Evolutionary conservation across 768 basidiomycete genomes (phyloP), one percentile per base, ranked within the genome.

Genomic region (Termitomyces sp.): DNA sequence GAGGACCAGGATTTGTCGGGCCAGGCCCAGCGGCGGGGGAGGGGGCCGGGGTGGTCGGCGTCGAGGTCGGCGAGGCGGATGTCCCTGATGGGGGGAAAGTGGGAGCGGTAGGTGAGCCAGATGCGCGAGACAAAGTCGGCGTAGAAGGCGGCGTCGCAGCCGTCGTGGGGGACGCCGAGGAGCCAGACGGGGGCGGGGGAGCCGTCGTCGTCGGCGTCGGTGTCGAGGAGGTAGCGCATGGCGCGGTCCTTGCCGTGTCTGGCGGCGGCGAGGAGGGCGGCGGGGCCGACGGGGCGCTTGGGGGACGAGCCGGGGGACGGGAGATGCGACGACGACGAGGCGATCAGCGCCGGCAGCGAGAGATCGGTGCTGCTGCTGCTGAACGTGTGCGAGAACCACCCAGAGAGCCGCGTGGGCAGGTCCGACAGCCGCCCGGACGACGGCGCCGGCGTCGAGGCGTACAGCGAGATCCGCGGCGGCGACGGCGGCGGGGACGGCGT

Each of bases 81-180:
- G 68, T 92, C 87, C 44, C 85, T 77, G 64, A 98, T 94, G 2
- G 92, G 88, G 0, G 83, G 69, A 61, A 95, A 96, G 41, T 93
- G 88, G 2, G 86, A 86, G 24, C 95, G 90, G 72, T 98, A 98
- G 0, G 94, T 96, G 45, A 95, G 80, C 89, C 93, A 97, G 51
- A 97, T 78, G 6, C 89, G 79, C 0, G 91, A 91, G 0, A 86
- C 86, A 70, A 96, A 98, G 72, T 98, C 95, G 13, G 81, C 77
- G 66, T 94, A 94, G 69, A 97, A 97, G 1, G 8, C 18, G 2
- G 8, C 9, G 18, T n/a, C n/a, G n/a, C n/a, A 9, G 16, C n/a
- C n/a, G 5, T 41, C n/a, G n/a, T 41, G 39, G 8, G 0, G 9
- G 2, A 58, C 51, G 0, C 94, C 95, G 24, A 97, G 77, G 2